These are phyloP conservation scores for Eucalyptus shirleyi DNA, from an alignment of 345 rosid species.

Conservation along the genomic window DNA sequence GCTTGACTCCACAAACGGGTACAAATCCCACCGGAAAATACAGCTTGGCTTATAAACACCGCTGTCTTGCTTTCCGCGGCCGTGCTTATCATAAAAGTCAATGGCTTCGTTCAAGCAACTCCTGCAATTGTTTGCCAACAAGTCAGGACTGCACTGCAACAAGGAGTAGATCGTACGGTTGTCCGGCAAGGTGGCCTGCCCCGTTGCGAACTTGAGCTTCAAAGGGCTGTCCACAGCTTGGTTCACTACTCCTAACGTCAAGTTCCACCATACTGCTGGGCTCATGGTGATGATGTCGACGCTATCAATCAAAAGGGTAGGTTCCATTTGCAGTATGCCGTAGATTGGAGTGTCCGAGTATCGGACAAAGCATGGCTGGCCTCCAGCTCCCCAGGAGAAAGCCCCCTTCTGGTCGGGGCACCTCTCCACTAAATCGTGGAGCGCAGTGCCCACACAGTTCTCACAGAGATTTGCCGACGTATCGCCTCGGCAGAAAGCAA, in stretches of 20 bases:
- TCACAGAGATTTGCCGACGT: slow-evolving; percentile 2
- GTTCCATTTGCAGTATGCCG: slow-evolving; percentile 11
- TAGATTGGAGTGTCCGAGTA: slow-evolving; percentile 11
- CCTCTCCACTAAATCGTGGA: background rate
- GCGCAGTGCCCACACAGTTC: background rate
- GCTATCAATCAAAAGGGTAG: background rate
- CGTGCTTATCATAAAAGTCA: background rate
- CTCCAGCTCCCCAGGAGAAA: background rate
- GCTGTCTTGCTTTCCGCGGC: slow-evolving; percentile 19
- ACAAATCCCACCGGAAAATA: slow-evolving; percentile 31
- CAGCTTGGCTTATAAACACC: slow-evolving; percentile 26
- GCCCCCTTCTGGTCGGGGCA: slow-evolving; percentile 33
- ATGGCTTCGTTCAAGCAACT: slow-evolving; percentile 7
- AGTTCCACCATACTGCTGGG: slow-evolving; percentile 10
- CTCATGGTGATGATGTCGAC: background rate
- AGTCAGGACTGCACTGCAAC: slow-evolving; percentile 50
- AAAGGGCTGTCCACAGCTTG: slow-evolving; percentile 8
- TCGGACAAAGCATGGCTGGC: slow-evolving; percentile 17
- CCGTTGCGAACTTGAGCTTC: slow-evolving; percentile 20
- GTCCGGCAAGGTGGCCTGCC: background rate
- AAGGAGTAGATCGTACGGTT: slow-evolving; percentile 11
- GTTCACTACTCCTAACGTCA: background rate
- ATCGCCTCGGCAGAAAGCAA: slow-evolving; percentile 20
- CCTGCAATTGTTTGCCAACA: slow-evolving; percentile 15
- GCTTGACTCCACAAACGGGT: slow-evolving; percentile 14